These are phyloP conservation scores for Ormosia emarginata DNA, from an alignment of 306 rosid genomes.

Conservation along the genomic window DNA sequence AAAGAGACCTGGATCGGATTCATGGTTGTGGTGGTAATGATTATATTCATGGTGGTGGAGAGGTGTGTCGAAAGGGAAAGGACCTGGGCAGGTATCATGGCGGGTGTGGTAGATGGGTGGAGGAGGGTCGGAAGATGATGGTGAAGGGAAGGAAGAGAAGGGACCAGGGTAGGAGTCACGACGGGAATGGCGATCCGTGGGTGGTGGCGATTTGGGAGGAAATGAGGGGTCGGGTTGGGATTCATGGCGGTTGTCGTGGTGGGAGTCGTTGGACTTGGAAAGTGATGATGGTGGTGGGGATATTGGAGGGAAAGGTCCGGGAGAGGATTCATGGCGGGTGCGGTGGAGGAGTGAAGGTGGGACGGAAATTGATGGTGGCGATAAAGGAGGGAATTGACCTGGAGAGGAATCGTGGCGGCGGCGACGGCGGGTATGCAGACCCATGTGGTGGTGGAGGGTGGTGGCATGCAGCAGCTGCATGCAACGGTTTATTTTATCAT, in stretches of 20 bases:
- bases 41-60: too few relatives aligned
- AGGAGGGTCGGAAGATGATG: neutral
- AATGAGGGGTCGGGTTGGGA: slow-evolving; percentile 3
- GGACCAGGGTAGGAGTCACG: slow-evolving; percentile 34
- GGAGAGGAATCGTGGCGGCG: slow-evolving; percentile 23
- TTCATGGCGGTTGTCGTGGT: slow-evolving; percentile 9
- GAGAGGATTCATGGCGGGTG: slow-evolving; percentile 56
- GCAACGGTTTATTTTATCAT: neutral
- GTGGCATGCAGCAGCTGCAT: neutral
- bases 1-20: slow-evolving; percentile 7
- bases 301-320: neutral
- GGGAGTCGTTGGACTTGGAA: neutral
- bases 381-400: neutral
- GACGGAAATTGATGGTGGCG: neutral
- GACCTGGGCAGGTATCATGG: neutral
- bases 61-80: neutral
- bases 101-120: neutral
- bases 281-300: neutral
- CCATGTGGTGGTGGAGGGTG: slow-evolving; percentile 5
- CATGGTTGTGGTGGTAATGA: neutral
- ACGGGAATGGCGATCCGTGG: neutral
- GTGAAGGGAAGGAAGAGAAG: slow-evolving; percentile 13
- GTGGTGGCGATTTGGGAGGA: neutral
- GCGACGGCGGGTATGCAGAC: neutral
- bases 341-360: neutral